Evolutionary conservation across 2,329 filamentous ascomycete species (phyloP).

Genomic region (Trichophyton schoenleinii): DNA sequence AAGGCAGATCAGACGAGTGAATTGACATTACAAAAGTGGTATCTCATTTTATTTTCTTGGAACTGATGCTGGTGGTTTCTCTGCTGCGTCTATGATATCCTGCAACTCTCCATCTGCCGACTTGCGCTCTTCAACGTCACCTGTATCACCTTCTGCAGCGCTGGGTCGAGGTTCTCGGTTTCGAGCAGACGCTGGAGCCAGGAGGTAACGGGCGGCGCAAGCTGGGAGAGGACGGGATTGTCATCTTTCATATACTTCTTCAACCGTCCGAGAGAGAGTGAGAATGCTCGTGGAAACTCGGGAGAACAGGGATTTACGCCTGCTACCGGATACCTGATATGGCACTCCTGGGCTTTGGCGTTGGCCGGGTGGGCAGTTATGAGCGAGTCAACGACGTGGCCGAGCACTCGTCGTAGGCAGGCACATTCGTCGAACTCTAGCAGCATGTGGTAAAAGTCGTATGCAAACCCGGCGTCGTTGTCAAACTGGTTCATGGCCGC

Average conservation of each 20-base stretch:
- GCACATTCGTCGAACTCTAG: constrained; percentile 54
- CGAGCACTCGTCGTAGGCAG: constrained; percentile 53
- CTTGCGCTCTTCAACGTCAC: constrained; percentile 28
- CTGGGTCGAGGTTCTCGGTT: constrained; percentile 39
- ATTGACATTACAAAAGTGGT: background rate
- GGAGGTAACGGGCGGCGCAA: constrained; percentile 37
- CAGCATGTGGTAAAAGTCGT: constrained; percentile 71
- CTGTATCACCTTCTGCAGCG: constrained; percentile 41
- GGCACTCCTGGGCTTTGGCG: constrained; percentile 55
- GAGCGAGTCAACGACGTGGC: constrained; percentile 58
- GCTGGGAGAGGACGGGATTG: constrained; percentile 18
- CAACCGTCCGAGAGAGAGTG: constrained; percentile 51
- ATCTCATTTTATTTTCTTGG: background rate
- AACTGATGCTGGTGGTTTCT: background rate
- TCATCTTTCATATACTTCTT: constrained; percentile 37
- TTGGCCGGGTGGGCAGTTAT: constrained; percentile 46
- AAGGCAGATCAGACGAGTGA: constrained; percentile 20
- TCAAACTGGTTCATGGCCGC: constrained; percentile 67
- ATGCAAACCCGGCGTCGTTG: constrained; percentile 52
- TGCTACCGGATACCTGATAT: constrained; percentile 57
- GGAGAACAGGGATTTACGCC: constrained; percentile 51
- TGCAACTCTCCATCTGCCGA: constrained; percentile 12
- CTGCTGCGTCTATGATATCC: background rate
- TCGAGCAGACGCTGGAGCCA: constrained; percentile 38
- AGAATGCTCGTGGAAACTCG: constrained; percentile 61